Evolutionary conservation across 495 filamentous ascomycete species (phyloP).

Genomic region (Entonaema liquescens): DNA sequence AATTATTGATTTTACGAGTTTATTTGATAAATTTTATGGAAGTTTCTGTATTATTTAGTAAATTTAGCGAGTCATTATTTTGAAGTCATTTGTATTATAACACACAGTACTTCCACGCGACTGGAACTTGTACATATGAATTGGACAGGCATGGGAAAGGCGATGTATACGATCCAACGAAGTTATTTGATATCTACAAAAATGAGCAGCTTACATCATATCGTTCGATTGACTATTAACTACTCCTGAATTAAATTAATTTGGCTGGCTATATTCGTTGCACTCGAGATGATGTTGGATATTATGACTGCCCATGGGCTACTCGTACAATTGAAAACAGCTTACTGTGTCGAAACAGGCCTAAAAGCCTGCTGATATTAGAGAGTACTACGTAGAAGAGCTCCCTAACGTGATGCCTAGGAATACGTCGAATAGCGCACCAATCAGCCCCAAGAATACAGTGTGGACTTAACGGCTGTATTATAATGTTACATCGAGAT

Average conservation of each 20-base stretch:
- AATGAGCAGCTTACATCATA: no score
- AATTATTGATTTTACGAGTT: background rate
- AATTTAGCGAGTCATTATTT: background rate
- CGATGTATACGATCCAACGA: background rate
- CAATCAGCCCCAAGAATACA: background rate
- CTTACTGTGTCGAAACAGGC: background rate
- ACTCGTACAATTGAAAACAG: background rate
- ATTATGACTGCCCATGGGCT: background rate
- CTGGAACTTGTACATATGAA: background rate
- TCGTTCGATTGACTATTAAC: no score
- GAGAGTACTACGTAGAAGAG: background rate
- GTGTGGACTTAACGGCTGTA: background rate
- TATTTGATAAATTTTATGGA: no score
- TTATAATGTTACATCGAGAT: conserved; percentile 1
- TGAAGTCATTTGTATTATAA: background rate
- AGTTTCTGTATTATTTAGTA: background rate
- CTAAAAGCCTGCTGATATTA: background rate
- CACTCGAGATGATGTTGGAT: background rate
- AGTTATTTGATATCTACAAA: background rate
- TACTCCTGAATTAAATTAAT: no score
- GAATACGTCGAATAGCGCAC: background rate
- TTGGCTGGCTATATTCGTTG: no score
- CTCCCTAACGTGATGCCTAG: background rate
- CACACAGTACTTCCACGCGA: background rate
- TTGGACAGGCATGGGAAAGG: background rate